phyloP scores from a whole-genome alignment of 2,329 filamentous ascomycete genomes.

The Cladosporium sphaerospermum region DNA sequence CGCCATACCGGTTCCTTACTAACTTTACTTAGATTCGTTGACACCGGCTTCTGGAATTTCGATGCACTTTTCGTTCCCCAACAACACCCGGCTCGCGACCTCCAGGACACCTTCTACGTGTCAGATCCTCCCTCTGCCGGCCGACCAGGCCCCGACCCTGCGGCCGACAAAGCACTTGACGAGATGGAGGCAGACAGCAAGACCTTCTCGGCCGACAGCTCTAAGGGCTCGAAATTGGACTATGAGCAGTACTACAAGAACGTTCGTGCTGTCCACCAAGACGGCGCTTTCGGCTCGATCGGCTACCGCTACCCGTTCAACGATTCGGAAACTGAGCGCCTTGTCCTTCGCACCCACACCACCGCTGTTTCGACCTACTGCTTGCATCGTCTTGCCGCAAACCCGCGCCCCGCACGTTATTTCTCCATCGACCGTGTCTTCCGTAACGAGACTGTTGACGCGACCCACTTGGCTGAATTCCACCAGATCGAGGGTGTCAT shows the following conservation, averaged over 20 bases:
- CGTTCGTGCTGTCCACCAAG: constrained; percentile 78
- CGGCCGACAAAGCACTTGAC: constrained; percentile 40
- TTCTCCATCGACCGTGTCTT: constrained; percentile 99
- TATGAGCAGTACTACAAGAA: constrained; percentile 86
- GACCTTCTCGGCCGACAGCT: constrained; percentile 47
- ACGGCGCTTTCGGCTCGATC: constrained; percentile 88
- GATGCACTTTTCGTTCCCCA: constrained; percentile 94
- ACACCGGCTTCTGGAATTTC: constrained; percentile 99
- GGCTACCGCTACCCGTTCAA: constrained; percentile 96
- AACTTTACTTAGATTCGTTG: constrained; percentile 59
- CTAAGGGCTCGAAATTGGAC: constrained; percentile 42
- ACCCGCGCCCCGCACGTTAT: constrained; percentile 83
- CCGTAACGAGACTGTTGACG: constrained; percentile 94
- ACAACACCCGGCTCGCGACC: constrained; percentile 93
- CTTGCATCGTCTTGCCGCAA: constrained; percentile 79
- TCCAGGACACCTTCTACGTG: constrained; percentile 98
- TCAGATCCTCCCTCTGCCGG: constrained; percentile 78
- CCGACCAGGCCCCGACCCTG: constrained; percentile 52
- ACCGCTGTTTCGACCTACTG: constrained; percentile 87
- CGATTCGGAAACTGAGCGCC: constrained; percentile 73
- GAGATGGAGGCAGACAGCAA: constrained; percentile 43
- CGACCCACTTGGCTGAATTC: constrained; percentile 95
- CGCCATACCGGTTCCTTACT: background rate
- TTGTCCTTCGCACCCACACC: constrained; percentile 93
- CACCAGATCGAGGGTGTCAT: constrained; percentile 99